Conservation (phyloP, 768 basidiomycete species). For the Leccinum rimulosum region DNA sequence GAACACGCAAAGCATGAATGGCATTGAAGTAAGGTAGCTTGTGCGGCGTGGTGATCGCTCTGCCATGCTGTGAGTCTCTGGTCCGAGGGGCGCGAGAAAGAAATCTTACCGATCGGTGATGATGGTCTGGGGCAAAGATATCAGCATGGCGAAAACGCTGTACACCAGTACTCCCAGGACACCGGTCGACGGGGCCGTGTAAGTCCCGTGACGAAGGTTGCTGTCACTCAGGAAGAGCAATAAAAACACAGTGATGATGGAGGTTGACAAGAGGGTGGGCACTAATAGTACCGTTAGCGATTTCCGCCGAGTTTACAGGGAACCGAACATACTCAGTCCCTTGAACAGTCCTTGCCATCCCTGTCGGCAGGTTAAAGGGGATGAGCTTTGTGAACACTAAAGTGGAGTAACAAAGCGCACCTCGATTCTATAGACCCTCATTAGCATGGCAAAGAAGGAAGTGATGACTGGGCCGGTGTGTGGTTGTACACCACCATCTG, state of each 20-base stretch:
- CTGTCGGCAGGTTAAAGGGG: constrained; percentile 30
- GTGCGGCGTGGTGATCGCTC: constrained; percentile 82
- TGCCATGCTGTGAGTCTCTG: constrained; percentile 27
- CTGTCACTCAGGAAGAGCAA: constrained; percentile 56
- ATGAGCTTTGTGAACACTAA: not conserved
- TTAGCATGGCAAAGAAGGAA: constrained; percentile 72
- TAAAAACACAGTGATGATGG: constrained; percentile 56
- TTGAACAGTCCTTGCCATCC: constrained; percentile 78
- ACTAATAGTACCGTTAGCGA: constrained; percentile 42
- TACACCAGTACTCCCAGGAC: constrained; percentile 63
- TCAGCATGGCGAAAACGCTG: constrained; percentile 60
- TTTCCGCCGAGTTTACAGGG: constrained; percentile 28
- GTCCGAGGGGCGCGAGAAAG: not conserved
- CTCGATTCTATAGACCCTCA: constrained; percentile 70
- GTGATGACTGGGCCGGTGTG: constrained; percentile 77
- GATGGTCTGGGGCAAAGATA: constrained; percentile 67
- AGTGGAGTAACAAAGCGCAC: constrained; percentile 35
- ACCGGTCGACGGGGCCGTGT: constrained; percentile 61
- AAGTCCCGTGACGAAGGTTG: constrained; percentile 59
- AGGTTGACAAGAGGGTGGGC: constrained; percentile 47
- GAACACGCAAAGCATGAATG: constrained; percentile 57
- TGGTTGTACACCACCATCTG: constrained; percentile 71
- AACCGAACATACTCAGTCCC: constrained; percentile 53
- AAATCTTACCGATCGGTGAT: constrained; percentile 68
- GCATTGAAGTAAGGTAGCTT: constrained; percentile 63